Conservation (phyloP, 1,284 basidiomycete species). For the Ustilago hordei region DNA sequence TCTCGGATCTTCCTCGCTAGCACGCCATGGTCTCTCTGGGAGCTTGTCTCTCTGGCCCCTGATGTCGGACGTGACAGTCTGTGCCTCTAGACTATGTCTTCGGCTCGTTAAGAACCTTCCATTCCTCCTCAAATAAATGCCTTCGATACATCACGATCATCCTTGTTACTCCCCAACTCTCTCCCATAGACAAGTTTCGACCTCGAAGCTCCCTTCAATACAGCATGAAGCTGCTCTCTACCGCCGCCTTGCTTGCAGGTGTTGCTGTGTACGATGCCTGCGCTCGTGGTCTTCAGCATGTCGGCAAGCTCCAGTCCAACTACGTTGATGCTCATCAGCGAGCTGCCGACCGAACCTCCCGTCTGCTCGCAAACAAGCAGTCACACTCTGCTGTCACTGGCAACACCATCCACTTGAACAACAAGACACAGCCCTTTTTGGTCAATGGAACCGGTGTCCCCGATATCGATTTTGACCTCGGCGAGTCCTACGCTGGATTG, state of each 20-base stretch:
- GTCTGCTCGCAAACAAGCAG: constrained; percentile 21
- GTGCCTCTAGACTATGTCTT: not conserved
- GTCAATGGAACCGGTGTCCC: constrained; percentile 51
- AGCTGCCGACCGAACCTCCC: constrained; percentile 23
- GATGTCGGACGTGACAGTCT: constrained; percentile 9
- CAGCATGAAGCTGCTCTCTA: constrained; percentile 37
- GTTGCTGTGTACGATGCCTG: constrained; percentile 35
- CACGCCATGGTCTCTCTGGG: not conserved
- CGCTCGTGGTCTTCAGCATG: constrained; percentile 42
- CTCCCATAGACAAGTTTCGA: constrained; percentile 3
- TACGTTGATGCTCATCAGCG: constrained; percentile 34
- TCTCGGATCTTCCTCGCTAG: constrained; percentile 3
- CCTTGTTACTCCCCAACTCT: not conserved
- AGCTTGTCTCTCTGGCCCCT: not conserved
- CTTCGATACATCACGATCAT: not conserved
- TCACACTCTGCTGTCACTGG: constrained; percentile 20
- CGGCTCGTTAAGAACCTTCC: not conserved
- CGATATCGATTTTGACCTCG: constrained; percentile 52
- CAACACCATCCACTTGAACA: constrained; percentile 27
- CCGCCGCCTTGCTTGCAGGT: constrained; percentile 22
- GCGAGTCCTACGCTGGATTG: constrained; percentile 58
- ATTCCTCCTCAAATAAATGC: not conserved
- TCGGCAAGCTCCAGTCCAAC: constrained; percentile 37
- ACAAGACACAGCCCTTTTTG: constrained; percentile 33
- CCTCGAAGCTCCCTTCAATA: not conserved